Evolutionary conservation across 2,329 filamentous ascomycete genomes (phyloP).

Genomic region (Penicillium italicum): DNA sequence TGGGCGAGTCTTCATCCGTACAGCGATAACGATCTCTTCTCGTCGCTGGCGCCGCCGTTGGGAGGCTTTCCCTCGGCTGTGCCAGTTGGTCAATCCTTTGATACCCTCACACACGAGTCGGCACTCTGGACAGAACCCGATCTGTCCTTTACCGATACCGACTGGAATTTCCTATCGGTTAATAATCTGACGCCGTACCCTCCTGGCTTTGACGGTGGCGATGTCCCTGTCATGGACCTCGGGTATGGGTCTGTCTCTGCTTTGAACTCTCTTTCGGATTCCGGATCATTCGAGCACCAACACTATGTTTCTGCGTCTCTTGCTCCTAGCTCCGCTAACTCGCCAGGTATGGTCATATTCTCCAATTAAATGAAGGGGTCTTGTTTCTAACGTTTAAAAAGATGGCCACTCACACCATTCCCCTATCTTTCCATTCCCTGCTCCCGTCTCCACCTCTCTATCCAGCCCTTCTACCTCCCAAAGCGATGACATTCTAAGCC

Average conservation of each 20-base stretch:
- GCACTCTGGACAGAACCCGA: slow-evolving; percentile 22
- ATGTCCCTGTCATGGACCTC: slow-evolving; percentile 11
- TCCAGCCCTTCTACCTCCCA: slow-evolving; percentile 20
- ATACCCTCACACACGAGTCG: slow-evolving; percentile 17
- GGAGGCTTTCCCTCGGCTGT: slow-evolving; percentile 15
- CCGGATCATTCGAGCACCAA: slow-evolving; percentile 15
- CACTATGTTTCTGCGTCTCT: slow-evolving; percentile 10
- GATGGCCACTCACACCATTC: slow-evolving; percentile 20
- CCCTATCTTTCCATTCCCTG: slow-evolving; percentile 18
- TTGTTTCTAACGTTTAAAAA: slow-evolving; percentile 9
- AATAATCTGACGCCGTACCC: slow-evolving; percentile 8
- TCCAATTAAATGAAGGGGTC: neutral
- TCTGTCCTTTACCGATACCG: slow-evolving; percentile 19
- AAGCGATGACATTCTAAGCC: slow-evolving; percentile 12
- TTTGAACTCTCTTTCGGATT: slow-evolving; percentile 22
- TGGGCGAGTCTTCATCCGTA: slow-evolving; percentile 16
- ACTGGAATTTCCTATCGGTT: slow-evolving; percentile 22
- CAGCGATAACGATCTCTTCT: slow-evolving; percentile 10
- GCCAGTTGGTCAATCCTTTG: slow-evolving; percentile 17
- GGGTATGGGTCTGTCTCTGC: slow-evolving; percentile 15
- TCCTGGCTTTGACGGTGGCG: slow-evolving; percentile 9
- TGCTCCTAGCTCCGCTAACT: slow-evolving; percentile 16
- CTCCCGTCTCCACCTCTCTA: slow-evolving; percentile 14
- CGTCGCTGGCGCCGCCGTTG: slow-evolving; percentile 13
- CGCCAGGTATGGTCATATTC: slow-evolving; percentile 13